Conservation (phyloP, 495 filamentous ascomycete species). For the Podospora appendiculata region DNA sequence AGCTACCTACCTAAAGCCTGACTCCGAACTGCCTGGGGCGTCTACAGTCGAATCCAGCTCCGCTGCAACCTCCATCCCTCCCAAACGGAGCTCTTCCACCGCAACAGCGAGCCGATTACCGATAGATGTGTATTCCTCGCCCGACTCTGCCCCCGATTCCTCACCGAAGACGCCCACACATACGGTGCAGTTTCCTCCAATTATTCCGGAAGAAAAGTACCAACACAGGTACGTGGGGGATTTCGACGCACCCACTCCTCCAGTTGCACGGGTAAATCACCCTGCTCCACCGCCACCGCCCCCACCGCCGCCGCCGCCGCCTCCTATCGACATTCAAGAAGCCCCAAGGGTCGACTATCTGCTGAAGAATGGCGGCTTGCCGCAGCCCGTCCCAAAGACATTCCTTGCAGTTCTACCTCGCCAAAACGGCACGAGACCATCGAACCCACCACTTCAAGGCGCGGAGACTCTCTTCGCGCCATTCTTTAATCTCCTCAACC, state of each 20-base stretch:
- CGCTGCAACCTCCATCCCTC: slow-evolving; percentile 55
- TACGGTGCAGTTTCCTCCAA: slow-evolving; percentile 40
- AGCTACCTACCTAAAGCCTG: slow-evolving; percentile 20
- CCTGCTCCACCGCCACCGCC: slow-evolving; percentile 48
- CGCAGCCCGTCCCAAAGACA: slow-evolving; percentile 54
- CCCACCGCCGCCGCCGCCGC: slow-evolving; percentile 67
- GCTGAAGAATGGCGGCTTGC: slow-evolving; percentile 74
- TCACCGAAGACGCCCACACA: slow-evolving; percentile 52
- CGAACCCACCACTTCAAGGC: slow-evolving; percentile 45
- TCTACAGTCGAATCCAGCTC: slow-evolving; percentile 22
- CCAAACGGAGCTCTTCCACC: slow-evolving; percentile 43
- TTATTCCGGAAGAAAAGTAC: slow-evolving; percentile 24
- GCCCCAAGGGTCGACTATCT: slow-evolving; percentile 81
- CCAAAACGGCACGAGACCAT: slow-evolving; percentile 39
- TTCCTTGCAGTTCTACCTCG: slow-evolving; percentile 51
- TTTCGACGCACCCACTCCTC: slow-evolving; percentile 31
- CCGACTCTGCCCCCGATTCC: slow-evolving; percentile 42
- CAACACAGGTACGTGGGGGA: slow-evolving; percentile 14
- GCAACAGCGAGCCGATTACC: slow-evolving; percentile 23
- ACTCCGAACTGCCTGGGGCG: not conserved
- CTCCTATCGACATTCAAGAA: slow-evolving; percentile 53
- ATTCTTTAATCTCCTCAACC: slow-evolving; percentile 71
- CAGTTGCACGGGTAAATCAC: slow-evolving; percentile 20
- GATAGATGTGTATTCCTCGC: slow-evolving; percentile 33
- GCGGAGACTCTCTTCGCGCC: slow-evolving; percentile 69